Base-by-base conservation (phyloP, 2,329 filamentous ascomycete species). In the Xylaria sp. region DNA sequence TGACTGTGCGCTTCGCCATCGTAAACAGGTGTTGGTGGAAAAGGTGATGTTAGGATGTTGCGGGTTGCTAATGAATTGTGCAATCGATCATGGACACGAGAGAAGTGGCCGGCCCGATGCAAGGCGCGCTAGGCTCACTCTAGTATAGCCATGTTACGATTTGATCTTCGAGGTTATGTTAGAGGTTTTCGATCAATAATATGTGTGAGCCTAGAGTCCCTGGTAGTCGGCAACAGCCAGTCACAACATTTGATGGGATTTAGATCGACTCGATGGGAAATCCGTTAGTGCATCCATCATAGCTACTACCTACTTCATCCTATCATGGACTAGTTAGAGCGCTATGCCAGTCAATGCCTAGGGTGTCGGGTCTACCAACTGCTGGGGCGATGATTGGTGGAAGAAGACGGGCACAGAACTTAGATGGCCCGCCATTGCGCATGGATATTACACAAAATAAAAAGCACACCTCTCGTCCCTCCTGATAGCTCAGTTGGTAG, bases 401-500 rank as follows among this genome's bases (percentile, higher is more conserved):
- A 18, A 18, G 6, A 46, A 36, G 6, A 33, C 3, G 6, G 33
- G 39, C 41, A 15, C 15, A 18, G 6, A 15, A 5, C 28, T 23
- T n/a, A 15, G 20, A 18, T 41, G 20, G 5, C n/a, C 33, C 33
- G 10, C 10, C 10, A 23, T 10, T 1, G 2, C 18, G 1, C 1
- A 3, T 12, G 39, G 12, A 5, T 20, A 52, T 36, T 56, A 23
- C 31, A 6, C 9, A 25, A 8, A 12, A 58, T 25, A 31, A 52
- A 31, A 3, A 6, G 12, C 1, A 18, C 3, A 15, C 2, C 0
- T 8, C 2, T 4, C 28, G 25, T 10, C 20, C 28, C 67, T 70
- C 67, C 64, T 70, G 61, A 70, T 70, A 49, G 61, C 61, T 63
- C 67, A 71, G 67, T 71, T 71, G 69, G 67, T 70, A 71, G 69